A percentile compares a stretch with the other conserved stretches of the same genome.
phyloP scores from a whole-genome alignment of 2,329 filamentous ascomycete genomes.

The Chaetomium globosum region DNA sequence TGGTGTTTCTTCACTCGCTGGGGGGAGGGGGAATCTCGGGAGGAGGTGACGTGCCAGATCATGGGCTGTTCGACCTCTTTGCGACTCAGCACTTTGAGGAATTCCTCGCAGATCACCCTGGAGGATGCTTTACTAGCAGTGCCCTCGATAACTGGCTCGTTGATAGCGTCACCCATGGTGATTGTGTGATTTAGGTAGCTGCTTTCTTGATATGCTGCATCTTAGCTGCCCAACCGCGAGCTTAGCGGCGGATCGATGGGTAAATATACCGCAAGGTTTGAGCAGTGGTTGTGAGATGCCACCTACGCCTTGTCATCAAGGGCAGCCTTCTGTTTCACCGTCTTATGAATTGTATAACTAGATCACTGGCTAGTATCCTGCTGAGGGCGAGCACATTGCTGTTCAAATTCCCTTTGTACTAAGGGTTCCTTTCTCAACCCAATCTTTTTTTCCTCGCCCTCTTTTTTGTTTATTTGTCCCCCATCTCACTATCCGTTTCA shows the following conservation, averaged over 20 bases:
- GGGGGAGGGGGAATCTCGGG: no score
- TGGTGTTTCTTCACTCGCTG: neutral
- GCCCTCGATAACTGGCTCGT: neutral
- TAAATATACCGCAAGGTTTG: neutral
- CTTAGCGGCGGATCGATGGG: neutral
- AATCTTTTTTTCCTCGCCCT: neutral
- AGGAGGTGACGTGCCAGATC: conserved; percentile 12
- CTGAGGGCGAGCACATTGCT: neutral
- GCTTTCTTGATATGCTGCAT: neutral
- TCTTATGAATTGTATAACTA: neutral
- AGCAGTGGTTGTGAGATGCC: neutral
- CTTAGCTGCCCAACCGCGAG: neutral
- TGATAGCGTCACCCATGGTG: neutral
- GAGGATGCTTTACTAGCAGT: neutral
- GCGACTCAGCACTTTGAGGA: conserved; percentile 25
- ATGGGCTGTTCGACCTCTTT: conserved; percentile 23
- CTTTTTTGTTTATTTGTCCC: neutral
- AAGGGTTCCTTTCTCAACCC: no score
- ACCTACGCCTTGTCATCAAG: neutral
- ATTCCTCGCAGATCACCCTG: conserved; percentile 23
- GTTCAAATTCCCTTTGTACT: neutral
- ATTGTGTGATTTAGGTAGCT: neutral
- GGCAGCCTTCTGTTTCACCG: neutral
- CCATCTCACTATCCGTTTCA: neutral
- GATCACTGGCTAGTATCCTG: neutral